Conservation (phyloP, 768 basidiomycete species). For the Lentinula sp. region DNA sequence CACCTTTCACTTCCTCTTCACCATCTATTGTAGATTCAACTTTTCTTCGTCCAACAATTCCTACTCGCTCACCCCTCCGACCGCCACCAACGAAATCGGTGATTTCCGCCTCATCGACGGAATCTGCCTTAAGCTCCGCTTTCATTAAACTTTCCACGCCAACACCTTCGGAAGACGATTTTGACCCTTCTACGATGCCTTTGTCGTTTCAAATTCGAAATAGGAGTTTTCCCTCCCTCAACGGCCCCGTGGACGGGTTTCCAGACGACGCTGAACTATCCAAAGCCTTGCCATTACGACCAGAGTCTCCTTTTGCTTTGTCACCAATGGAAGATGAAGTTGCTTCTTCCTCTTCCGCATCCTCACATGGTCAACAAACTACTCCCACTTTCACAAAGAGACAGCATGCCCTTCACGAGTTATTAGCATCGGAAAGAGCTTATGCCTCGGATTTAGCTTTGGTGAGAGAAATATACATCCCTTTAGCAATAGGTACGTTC, state of each 20-base stretch:
- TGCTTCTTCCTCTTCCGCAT: slow-evolving; percentile 18
- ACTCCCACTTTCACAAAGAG: slow-evolving; percentile 56
- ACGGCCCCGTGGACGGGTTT: slow-evolving; percentile 4
- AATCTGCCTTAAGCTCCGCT: slow-evolving; percentile 4
- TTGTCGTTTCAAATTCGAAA: slow-evolving; percentile 17
- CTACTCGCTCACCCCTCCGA: slow-evolving; percentile 20
- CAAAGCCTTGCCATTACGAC: slow-evolving; percentile 7
- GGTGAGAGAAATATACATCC: slow-evolving; percentile 73
- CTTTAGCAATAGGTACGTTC: slow-evolving; percentile 61
- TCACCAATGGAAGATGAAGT: slow-evolving; percentile 20
- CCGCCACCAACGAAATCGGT: slow-evolving; percentile 13
- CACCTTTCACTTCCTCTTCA: slow-evolving; percentile 23
- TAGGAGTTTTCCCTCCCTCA: slow-evolving; percentile 20
- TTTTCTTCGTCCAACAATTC: slow-evolving; percentile 22
- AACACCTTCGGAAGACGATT: slow-evolving; percentile 3
- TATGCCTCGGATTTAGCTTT: slow-evolving; percentile 82
- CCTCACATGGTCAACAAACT: slow-evolving; percentile 12
- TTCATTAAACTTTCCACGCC: slow-evolving; percentile 8
- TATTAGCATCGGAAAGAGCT: slow-evolving; percentile 73
- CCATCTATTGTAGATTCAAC: slow-evolving; percentile 22
- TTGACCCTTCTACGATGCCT: slow-evolving; percentile 5
- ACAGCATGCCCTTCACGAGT: slow-evolving; percentile 69
- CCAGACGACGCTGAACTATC: slow-evolving; percentile 5
- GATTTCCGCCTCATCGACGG: background rate
- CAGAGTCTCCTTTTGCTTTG: slow-evolving; percentile 5